phyloP scores from a whole-genome alignment of 2,329 filamentous ascomycete genomes.

The Coniella vitis region DNA sequence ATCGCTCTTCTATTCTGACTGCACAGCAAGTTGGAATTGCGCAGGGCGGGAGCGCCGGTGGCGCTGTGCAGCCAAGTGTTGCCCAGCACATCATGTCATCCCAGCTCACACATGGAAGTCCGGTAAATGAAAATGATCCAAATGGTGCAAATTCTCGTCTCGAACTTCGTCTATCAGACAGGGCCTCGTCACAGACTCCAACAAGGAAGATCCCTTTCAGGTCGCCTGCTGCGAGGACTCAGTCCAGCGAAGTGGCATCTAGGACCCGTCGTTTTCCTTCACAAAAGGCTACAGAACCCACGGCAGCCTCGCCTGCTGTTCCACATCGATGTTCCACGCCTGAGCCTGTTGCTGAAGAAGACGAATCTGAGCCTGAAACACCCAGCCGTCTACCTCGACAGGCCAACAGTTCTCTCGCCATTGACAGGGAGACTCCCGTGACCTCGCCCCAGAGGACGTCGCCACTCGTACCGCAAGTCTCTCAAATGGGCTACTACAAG shows the following conservation, averaged over 20 bases:
- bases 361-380: constrained; percentile 14
- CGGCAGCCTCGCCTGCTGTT: neutral
- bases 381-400: constrained; percentile 8
- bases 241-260: neutral
- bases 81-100: neutral
- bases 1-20: neutral
- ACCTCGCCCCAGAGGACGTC: constrained; percentile 18
- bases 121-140: neutral
- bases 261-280: neutral
- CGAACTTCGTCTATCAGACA: neutral
- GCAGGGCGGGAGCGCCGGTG: neutral
- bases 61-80: too few species aligned
- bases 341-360: constrained; percentile 3
- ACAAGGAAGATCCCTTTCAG: neutral
- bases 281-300: neutral
- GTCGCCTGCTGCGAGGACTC: neutral
- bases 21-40: neutral
- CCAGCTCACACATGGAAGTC: neutral
- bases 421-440: constrained; percentile 17
- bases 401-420: constrained; percentile 7
- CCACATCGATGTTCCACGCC: constrained; percentile 3
- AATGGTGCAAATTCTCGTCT: neutral
- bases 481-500: constrained; percentile 23
- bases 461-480: constrained; percentile 16
- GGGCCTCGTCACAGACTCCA: neutral